Percentiles rank a stretch among this genome's conserved stretches.
These are phyloP conservation scores for Aurantiochytrium sp. DNA, from an alignment of 108 stramenopile species.

Conservation along the genomic window DNA sequence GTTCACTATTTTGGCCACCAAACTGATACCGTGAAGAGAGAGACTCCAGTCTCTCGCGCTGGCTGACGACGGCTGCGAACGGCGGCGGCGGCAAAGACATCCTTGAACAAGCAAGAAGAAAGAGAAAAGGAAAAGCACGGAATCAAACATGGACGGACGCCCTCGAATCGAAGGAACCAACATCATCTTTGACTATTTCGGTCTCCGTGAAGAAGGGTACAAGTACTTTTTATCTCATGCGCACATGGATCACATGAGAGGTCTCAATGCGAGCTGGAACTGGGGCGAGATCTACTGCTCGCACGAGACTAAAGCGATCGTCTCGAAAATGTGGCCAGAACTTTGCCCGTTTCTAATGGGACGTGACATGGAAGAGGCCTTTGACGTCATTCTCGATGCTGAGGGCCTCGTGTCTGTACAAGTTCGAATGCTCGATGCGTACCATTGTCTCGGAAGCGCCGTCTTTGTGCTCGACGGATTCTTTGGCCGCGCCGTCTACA, in stretches of 20 bases:
- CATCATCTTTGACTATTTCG: not conserved
- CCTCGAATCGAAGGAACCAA: not conserved
- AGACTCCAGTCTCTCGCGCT: too few relatives aligned
- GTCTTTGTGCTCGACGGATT: not conserved
- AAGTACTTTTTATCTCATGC: slow-evolving; percentile 1
- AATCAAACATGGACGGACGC: not conserved
- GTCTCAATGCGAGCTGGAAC: not conserved
- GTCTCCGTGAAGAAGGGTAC: not conserved
- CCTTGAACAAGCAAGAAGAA: too few relatives aligned
- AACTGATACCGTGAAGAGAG: too few relatives aligned
- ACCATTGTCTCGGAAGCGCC: slow-evolving; percentile 8
- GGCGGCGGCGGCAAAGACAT: too few relatives aligned
- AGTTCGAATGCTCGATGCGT: not conserved
- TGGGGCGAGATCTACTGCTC: not conserved
- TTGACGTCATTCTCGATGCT: not conserved
- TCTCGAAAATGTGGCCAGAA: not conserved
- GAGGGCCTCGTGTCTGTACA: not conserved
- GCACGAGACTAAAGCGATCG: not conserved
- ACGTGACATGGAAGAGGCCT: not conserved
- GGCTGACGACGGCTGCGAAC: too few relatives aligned
- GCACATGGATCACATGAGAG: not conserved
- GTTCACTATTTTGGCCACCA: too few relatives aligned
- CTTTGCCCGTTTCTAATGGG: not conserved
- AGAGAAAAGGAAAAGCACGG: too few relatives aligned
- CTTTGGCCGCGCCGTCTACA: not conserved